Conservation (phyloP, 352 stramenopile genomes). For the Phytophthora pisi region DNA sequence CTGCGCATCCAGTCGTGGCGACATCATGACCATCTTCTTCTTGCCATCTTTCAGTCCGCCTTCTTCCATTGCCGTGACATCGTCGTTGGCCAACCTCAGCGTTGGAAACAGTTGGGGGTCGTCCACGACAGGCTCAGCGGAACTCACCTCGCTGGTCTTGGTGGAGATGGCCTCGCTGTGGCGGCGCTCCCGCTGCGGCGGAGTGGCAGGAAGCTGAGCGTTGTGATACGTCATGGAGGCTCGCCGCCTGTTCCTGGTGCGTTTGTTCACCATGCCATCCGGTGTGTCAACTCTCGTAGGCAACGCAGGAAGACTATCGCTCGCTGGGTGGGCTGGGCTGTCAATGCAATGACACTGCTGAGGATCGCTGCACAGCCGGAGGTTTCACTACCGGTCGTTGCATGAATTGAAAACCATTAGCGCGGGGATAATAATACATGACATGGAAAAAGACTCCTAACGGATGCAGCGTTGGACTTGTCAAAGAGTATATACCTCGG, state of each 20-base stretch:
- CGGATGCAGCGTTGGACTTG: constrained; percentile 18
- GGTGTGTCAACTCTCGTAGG: background rate
- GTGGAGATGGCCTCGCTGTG: constrained; percentile 24
- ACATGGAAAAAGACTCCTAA: background rate
- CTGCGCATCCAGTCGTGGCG: constrained; percentile 59
- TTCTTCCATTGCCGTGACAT: constrained; percentile 32
- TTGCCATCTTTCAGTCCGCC: constrained; percentile 14
- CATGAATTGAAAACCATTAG: background rate
- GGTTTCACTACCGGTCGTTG: constrained; percentile 18
- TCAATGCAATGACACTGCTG: constrained; percentile 1
- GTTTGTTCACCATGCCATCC: constrained; percentile 38
- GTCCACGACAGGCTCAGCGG: constrained; percentile 24
- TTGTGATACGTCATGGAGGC: constrained; percentile 15
- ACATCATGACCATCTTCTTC: constrained; percentile 29
- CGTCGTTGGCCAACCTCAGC: constrained; percentile 10
- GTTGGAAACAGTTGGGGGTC: constrained; percentile 16
- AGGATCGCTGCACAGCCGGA: background rate
- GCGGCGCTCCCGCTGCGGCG: constrained; percentile 12
- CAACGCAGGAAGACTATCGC: background rate
- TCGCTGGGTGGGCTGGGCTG: background rate
- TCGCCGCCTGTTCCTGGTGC: constrained; percentile 26
- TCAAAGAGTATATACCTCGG: background rate
- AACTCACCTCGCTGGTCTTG: constrained; percentile 36
- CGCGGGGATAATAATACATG: constrained; percentile 25
- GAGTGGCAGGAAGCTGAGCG: constrained; percentile 5